These are phyloP conservation scores for Cubamyces lactineus DNA, from an alignment of 768 basidiomycete species.

Conservation along the genomic window DNA sequence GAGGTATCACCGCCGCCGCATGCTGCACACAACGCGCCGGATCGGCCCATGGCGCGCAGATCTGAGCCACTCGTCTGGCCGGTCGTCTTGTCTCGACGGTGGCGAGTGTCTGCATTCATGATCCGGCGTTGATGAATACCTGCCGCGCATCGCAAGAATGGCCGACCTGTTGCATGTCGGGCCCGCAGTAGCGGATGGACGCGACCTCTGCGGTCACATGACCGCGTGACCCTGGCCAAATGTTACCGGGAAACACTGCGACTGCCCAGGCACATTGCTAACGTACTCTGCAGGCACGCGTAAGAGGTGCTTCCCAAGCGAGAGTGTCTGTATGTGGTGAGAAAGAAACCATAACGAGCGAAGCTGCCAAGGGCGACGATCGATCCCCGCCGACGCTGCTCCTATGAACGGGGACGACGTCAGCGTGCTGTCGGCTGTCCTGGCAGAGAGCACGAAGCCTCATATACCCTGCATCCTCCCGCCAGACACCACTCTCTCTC, in stretches of 20 bases:
- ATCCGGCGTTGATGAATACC: no score
- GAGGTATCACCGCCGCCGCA: constrained; percentile 2
- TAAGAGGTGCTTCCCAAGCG: no score
- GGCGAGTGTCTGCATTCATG: no score
- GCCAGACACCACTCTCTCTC: neutral
- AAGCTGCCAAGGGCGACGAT: neutral
- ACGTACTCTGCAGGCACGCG: no score
- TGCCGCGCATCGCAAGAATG: no score
- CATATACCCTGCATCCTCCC: neutral
- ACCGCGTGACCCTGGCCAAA: neutral
- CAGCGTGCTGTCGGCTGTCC: neutral
- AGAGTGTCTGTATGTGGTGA: neutral
- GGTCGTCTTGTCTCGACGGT: no score
- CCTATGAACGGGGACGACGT: neutral
- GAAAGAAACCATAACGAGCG: neutral
- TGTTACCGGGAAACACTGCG: neutral
- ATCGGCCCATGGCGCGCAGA: neutral
- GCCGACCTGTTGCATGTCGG: no score
- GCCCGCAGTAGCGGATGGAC: no score
- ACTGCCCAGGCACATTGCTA: no score
- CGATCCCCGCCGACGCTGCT: neutral
- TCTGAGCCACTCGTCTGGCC: constrained; percentile 11
- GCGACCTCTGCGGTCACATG: neutral
- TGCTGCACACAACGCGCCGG: constrained; percentile 7
- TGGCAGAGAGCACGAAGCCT: neutral